Percentiles rank a stretch among this genome's conserved stretches.
Conservation (phyloP, 257 asterid species). For the Gynochthodes officinalis region DNA sequence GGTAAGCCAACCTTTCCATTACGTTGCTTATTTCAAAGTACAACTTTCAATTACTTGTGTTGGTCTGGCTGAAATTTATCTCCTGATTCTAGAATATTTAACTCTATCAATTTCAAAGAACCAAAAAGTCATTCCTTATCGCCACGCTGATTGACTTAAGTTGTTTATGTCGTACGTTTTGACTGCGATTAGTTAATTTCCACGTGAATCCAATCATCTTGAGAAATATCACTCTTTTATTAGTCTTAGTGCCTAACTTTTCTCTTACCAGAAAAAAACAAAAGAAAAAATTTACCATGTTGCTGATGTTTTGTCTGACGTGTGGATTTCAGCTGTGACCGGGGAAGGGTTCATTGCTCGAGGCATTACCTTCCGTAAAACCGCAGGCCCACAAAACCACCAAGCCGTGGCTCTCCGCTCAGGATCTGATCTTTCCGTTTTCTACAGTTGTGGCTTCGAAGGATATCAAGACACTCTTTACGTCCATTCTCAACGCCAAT, state of each 20-base stretch:
- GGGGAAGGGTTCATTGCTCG: slow-evolving; percentile 74
- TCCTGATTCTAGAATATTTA: background rate
- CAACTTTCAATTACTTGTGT: background rate
- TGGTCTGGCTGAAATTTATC: background rate
- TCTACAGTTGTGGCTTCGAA: slow-evolving; percentile 62
- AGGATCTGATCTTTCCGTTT: slow-evolving; percentile 67
- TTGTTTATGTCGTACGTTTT: no score
- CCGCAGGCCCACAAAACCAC: slow-evolving; percentile 69
- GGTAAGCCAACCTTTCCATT: slow-evolving; percentile 40
- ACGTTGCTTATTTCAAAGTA: background rate
- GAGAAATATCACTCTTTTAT: background rate
- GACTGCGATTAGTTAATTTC: background rate
- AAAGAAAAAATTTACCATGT: no score
- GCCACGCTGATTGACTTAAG: no score
- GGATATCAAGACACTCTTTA: slow-evolving; percentile 88
- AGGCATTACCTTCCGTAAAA: slow-evolving; percentile 74
- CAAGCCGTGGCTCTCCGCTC: slow-evolving; percentile 89
- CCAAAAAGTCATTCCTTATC: no score
- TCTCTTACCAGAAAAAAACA: no score
- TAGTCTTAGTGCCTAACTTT: background rate
- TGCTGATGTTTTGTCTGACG: background rate
- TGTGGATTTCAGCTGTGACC: slow-evolving; percentile 46
- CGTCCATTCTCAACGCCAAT: slow-evolving; percentile 72
- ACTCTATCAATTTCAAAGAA: no score
- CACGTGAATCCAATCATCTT: background rate